These are phyloP conservation scores for Fraxinus quadrangulata DNA, from an alignment of 257 asterid species.

Conservation along the genomic window DNA sequence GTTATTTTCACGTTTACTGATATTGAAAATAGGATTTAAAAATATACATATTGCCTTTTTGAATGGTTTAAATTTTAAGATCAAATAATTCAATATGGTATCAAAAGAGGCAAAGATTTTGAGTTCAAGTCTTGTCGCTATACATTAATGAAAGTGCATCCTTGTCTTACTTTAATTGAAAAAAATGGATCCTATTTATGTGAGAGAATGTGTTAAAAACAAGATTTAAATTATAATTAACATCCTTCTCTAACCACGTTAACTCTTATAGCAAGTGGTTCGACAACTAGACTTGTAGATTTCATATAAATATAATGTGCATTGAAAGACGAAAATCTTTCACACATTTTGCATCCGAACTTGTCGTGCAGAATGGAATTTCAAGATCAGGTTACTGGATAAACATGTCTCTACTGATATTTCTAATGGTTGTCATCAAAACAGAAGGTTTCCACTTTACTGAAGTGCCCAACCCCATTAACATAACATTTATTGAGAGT, in stretches of 20 bases:
- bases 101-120: too few relatives aligned
- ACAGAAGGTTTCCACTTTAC: neutral
- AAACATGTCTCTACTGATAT: neutral
- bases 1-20: too few relatives aligned
- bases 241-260: too few relatives aligned
- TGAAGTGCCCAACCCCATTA: neutral
- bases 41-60: neutral
- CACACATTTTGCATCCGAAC: neutral
- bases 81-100: too few relatives aligned
- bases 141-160: too few relatives aligned
- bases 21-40: too few relatives aligned
- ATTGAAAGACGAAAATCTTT: neutral
- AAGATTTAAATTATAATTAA: neutral
- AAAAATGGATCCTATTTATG: neutral
- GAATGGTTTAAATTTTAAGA: neutral
- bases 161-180: too few relatives aligned
- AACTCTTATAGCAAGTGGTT: too few relatives aligned
- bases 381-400: neutral
- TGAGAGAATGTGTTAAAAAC: neutral
- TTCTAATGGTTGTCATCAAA: neutral
- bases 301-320: too few relatives aligned
- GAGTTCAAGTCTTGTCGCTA: neutral
- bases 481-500: constrained; percentile 8
- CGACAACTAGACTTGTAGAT: too few relatives aligned
- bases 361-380: neutral